Evolutionary conservation across 139 green algal species (phyloP).

Genomic region (Chlamydomonas schloesseri): DNA sequence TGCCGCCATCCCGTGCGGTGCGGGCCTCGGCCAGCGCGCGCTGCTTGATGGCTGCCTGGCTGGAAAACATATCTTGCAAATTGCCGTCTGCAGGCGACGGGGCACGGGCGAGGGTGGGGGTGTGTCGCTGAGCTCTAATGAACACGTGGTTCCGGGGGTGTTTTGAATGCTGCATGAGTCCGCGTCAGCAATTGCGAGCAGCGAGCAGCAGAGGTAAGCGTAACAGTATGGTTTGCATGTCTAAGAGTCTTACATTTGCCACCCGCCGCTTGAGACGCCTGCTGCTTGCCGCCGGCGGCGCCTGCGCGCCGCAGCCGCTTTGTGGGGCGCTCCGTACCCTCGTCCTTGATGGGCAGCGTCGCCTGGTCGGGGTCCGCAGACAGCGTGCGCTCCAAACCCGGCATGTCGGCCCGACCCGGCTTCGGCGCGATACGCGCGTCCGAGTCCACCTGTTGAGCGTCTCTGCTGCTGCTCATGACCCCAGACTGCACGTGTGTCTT

Average conservation of each 20-base stretch:
- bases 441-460: neutral
- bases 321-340: neutral
- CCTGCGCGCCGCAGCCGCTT: constrained; percentile 3
- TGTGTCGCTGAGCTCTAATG: too few species aligned
- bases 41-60: constrained; percentile 19
- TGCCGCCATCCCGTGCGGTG: neutral
- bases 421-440: neutral
- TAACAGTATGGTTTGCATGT: neutral
- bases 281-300: neutral
- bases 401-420: neutral
- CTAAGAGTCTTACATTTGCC: too few species aligned
- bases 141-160: too few species aligned
- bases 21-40: constrained; percentile 8
- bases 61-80: neutral
- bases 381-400: neutral
- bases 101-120: neutral
- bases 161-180: too few species aligned
- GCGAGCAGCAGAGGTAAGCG: neutral
- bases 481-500: neutral
- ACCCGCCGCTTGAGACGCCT: neutral
- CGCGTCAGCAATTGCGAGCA: too few species aligned
- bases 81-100: neutral
- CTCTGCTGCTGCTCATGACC: too few species aligned
- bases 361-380: too few species aligned
- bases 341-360: neutral